These are phyloP conservation scores for Diaporthe vaccinii DNA, from an alignment of 2,329 filamentous ascomycete genomes.

Conservation along the genomic window DNA sequence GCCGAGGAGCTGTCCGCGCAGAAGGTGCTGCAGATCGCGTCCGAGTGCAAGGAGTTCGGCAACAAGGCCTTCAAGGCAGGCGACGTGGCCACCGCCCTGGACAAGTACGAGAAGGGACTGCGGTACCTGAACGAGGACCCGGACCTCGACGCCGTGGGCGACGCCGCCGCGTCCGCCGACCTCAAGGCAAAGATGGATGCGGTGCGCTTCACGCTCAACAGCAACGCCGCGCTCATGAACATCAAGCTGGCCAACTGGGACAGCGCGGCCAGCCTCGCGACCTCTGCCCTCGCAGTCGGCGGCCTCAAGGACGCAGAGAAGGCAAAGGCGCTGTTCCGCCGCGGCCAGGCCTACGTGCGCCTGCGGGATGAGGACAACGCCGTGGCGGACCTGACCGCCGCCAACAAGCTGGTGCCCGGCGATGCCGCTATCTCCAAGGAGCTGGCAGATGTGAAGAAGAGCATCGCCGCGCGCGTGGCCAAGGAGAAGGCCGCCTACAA, in stretches of 20 bases:
- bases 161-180: slow-evolving; percentile 61
- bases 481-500: slow-evolving; percentile 94
- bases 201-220: slow-evolving; percentile 88
- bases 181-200: slow-evolving; percentile 76
- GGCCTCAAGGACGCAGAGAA: slow-evolving; percentile 80
- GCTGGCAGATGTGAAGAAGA: slow-evolving; percentile 82
- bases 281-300: slow-evolving; percentile 77
- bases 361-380: slow-evolving; percentile 89
- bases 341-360: slow-evolving; percentile 80
- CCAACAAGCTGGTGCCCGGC: slow-evolving; percentile 79
- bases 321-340: slow-evolving; percentile 90
- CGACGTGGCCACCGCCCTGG: slow-evolving; percentile 77
- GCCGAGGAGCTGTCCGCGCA: slow-evolving; percentile 72
- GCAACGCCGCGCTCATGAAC: slow-evolving; percentile 87
- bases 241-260: slow-evolving; percentile 82
- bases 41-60: slow-evolving; percentile 90
- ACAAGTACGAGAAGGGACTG: slow-evolving; percentile 95
- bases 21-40: slow-evolving; percentile 82
- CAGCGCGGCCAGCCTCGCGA: slow-evolving; percentile 78
- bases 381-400: slow-evolving; percentile 80
- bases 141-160: slow-evolving; percentile 66
- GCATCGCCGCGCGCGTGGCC: slow-evolving; percentile 77
- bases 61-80: slow-evolving; percentile 92
- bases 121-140: slow-evolving; percentile 91
- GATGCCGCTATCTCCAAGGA: slow-evolving; percentile 84